A percentile compares a stretch with the other conserved stretches of the same genome.
Evolutionary conservation across 225 moss, liverwort and hornwort genomes (phyloP).

Genomic region (Physcomitrium patens): DNA sequence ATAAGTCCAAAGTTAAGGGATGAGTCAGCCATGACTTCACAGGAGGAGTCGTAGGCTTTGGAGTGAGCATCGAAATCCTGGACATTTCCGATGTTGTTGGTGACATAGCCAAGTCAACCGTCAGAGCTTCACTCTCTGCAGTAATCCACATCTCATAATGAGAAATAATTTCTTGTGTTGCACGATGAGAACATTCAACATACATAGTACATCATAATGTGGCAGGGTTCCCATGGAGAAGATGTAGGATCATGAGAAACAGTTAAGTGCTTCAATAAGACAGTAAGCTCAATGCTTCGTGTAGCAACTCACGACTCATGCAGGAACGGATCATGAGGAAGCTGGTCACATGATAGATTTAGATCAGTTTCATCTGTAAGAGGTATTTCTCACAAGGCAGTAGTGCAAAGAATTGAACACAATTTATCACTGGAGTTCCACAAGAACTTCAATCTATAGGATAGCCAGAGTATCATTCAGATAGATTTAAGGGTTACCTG

Average conservation of each 20-base stretch:
- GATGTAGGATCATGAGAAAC: background rate
- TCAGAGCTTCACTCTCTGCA: conserved; percentile 34
- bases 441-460: no score
- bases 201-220: background rate
- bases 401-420: no score
- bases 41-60: conserved; percentile 28
- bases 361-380: no score
- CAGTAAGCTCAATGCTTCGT: no score
- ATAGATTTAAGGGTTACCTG: conserved; percentile 35
- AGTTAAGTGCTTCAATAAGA: no score
- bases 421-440: no score
- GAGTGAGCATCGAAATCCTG: conserved; percentile 31
- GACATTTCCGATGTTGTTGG: conserved; percentile 36
- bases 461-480: no score
- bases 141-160: background rate
- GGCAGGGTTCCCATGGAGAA: conserved; percentile 2
- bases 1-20: conserved; percentile 35
- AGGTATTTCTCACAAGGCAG: no score
- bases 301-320: no score
- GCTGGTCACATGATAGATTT: no score
- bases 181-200: conserved; percentile 4
- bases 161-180: background rate
- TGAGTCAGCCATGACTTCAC: conserved; percentile 30
- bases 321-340: no score
- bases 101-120: conserved; percentile 34